These are phyloP conservation scores for Plasmodium reichenowi DNA, from an alignment of 169 alveolate species.

Conservation along the genomic window DNA sequence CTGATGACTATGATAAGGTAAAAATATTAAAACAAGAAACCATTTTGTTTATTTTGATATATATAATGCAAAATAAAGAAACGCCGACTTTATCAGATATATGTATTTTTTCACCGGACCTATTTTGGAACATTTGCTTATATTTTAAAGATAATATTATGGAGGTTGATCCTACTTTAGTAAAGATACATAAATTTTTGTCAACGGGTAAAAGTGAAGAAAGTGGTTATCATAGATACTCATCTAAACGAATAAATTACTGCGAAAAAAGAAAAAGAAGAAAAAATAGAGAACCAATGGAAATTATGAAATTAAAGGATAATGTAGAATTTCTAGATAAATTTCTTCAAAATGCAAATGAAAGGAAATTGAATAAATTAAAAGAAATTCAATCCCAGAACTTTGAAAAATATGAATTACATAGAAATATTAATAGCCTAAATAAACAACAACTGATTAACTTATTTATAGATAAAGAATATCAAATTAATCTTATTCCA, in stretches of 20 bases:
- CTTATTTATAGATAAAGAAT: slow-evolving; percentile 52
- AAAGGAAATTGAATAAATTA: slow-evolving; percentile 34
- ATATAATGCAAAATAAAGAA: slow-evolving; percentile 23
- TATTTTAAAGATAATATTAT: slow-evolving; percentile 37
- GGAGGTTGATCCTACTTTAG: slow-evolving; percentile 27
- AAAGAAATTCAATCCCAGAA: slow-evolving; percentile 20
- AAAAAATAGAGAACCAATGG: slow-evolving; percentile 34
- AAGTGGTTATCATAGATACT: not conserved
- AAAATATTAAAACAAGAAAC: slow-evolving; percentile 36
- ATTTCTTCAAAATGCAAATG: slow-evolving; percentile 64
- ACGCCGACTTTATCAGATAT: slow-evolving; percentile 30
- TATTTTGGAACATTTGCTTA: slow-evolving; percentile 48
- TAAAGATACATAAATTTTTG: slow-evolving; percentile 14
- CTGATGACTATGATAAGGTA: slow-evolving; percentile 59
- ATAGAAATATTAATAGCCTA: slow-evolving; percentile 36
- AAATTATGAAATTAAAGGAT: slow-evolving; percentile 51
- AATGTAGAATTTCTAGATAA: slow-evolving; percentile 46
- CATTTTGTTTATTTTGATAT: slow-evolving; percentile 30
- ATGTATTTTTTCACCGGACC: slow-evolving; percentile 53
- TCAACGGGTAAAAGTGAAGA: not conserved
- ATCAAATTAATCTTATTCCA: slow-evolving; percentile 44
- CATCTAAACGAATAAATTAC: not conserved
- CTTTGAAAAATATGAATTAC: slow-evolving; percentile 37
- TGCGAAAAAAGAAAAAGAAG: slow-evolving; percentile 4
- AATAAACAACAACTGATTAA: slow-evolving; percentile 44